Evolutionary conservation across 768 basidiomycete genomes (phyloP).

Genomic region (Lactarius quietus): DNA sequence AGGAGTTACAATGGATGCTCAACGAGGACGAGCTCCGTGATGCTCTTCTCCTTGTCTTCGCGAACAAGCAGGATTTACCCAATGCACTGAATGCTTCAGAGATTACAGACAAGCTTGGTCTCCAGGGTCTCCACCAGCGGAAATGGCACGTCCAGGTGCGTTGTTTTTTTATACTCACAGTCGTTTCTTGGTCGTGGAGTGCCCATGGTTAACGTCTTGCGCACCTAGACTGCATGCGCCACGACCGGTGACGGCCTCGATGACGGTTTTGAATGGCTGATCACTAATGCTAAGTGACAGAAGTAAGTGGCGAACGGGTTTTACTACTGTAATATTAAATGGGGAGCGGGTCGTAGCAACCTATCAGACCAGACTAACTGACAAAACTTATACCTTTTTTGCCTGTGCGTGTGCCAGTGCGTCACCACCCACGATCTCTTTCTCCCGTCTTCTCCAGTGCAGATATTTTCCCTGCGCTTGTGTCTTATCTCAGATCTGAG

Average conservation of each 20-base stretch:
- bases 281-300: conserved; percentile 76
- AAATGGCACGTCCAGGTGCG: conserved; percentile 96
- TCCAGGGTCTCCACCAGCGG: conserved; percentile 94
- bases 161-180: conserved; percentile 19
- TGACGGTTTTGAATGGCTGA: conserved; percentile 97
- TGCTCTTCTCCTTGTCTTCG: conserved; percentile 96
- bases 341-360: conserved; percentile 41
- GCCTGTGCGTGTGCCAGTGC: no score
- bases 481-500: conserved; percentile 24
- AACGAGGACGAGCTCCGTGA: conserved; percentile 99
- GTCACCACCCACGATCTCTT: conserved; percentile 11
- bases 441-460: conserved; percentile 11
- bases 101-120: conserved; percentile 98
- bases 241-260: conserved; percentile 98
- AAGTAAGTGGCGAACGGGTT: conserved; percentile 44
- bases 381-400: conserved; percentile 26
- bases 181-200: not conserved
- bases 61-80: conserved; percentile 99
- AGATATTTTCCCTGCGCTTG: conserved; percentile 16
- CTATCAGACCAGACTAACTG: conserved; percentile 45
- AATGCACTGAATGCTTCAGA: conserved; percentile 99
- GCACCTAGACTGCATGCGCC: conserved; percentile 85
- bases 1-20: conserved; percentile 99
- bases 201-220: conserved; percentile 22
- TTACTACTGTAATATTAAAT: conserved; percentile 33